These are phyloP conservation scores for Beauveria sp. DNA, from an alignment of 2,329 filamentous ascomycete genomes.

Conservation along the genomic window DNA sequence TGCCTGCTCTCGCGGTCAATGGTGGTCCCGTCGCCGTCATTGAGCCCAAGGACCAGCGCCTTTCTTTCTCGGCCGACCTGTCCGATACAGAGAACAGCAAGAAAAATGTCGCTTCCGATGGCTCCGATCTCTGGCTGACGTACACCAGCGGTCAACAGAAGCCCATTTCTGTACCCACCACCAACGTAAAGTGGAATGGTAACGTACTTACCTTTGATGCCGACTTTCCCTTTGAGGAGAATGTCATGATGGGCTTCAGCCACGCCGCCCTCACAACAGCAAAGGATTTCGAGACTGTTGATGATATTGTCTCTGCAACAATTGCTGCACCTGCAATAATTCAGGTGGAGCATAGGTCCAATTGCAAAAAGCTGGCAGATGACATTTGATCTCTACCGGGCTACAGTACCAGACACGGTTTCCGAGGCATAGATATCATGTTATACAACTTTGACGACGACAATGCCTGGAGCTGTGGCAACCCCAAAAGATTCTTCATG, in stretches of 20 bases:
- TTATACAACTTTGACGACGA: background rate
- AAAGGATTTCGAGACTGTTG: slow-evolving; percentile 16
- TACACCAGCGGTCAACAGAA: slow-evolving; percentile 24
- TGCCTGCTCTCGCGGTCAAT: slow-evolving; percentile 37
- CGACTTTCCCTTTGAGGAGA: slow-evolving; percentile 20
- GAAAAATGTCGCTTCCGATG: slow-evolving; percentile 1
- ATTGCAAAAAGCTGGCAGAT: slow-evolving; percentile 1
- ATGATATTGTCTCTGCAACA: slow-evolving; percentile 18
- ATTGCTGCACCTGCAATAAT: slow-evolving; percentile 27
- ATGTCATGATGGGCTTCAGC: slow-evolving; percentile 21
- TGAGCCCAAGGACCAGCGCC: slow-evolving; percentile 36
- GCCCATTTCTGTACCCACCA: slow-evolving; percentile 18
- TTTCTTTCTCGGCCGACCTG: slow-evolving; percentile 37
- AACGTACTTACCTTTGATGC: slow-evolving; percentile 18
- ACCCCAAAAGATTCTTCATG: no score
- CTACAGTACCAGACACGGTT: no score
- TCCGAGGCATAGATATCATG: no score
- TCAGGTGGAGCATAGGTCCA: slow-evolving; percentile 18
- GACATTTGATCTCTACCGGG: background rate
- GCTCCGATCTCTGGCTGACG: slow-evolving; percentile 16
- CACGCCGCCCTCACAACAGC: slow-evolving; percentile 23
- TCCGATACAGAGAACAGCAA: background rate
- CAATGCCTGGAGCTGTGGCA: background rate
- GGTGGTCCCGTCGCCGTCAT: slow-evolving; percentile 27
- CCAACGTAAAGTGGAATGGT: slow-evolving; percentile 19